Evolutionary conservation across 495 filamentous ascomycete species (phyloP).

Genomic region (Peziza echinospora): DNA sequence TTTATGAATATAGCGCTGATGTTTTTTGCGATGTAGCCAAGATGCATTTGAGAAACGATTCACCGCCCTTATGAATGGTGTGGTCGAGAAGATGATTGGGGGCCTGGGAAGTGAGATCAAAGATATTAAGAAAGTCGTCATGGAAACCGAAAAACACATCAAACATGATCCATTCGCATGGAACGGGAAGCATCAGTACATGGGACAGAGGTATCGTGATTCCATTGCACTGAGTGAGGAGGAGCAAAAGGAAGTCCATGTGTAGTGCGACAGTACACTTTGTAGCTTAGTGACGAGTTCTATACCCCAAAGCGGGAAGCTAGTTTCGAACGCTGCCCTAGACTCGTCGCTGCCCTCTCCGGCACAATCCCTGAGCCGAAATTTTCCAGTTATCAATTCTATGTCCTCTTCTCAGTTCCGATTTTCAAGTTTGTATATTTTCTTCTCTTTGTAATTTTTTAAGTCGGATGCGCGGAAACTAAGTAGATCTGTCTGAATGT

Average conservation of each 20-base stretch:
- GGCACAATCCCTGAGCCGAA: no score
- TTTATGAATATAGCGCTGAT: conserved; percentile 6
- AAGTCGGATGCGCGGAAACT: no score
- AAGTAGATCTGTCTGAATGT: no score
- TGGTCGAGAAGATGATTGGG: conserved; percentile 19
- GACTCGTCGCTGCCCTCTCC: no score
- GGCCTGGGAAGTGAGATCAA: conserved; percentile 20
- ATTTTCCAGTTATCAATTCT: no score
- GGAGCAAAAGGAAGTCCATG: conserved; percentile 10
- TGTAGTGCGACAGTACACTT: no score
- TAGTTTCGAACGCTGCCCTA: no score
- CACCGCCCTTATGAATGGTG: conserved; percentile 18
- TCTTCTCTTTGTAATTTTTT: no score
- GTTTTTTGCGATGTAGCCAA: conserved; percentile 8
- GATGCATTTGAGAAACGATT: conserved; percentile 19
- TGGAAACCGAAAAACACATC: conserved; percentile 16
- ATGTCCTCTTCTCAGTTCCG: no score
- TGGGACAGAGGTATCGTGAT: conserved; percentile 16
- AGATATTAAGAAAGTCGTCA: conserved; percentile 19
- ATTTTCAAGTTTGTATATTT: no score
- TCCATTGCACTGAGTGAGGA: conserved; percentile 15
- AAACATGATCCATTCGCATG: conserved; percentile 16
- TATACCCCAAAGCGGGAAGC: no score
- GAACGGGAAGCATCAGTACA: conserved; percentile 9
- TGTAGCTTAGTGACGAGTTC: no score